Conservation (phyloP, 1,284 basidiomycete species). For the Golubevia pallescens region DNA sequence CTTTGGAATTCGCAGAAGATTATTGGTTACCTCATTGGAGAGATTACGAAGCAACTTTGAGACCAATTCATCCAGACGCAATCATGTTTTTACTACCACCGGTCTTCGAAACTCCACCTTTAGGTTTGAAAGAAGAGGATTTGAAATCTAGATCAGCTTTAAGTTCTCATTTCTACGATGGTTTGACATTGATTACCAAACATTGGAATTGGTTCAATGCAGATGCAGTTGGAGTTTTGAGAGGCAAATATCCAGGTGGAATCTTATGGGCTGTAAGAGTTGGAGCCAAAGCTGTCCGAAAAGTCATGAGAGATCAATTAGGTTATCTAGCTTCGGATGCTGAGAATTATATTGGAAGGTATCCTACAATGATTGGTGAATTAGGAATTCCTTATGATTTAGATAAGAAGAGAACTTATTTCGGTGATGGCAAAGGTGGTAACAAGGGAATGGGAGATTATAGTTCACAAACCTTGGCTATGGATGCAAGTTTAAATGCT, state of each 20-base stretch:
- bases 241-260: constrained; percentile 78
- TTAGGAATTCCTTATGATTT: constrained; percentile 93
- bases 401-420: constrained; percentile 80
- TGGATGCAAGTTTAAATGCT: constrained; percentile 90
- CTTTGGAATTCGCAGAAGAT: constrained; percentile 74
- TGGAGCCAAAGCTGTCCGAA: constrained; percentile 81
- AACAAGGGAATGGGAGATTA: constrained; percentile 70
- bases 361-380: constrained; percentile 92
- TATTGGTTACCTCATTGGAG: constrained; percentile 83
- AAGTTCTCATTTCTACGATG: constrained; percentile 93
- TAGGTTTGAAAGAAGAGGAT: constrained; percentile 69
- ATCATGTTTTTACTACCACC: constrained; percentile 92
- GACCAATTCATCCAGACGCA: constrained; percentile 78
- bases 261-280: constrained; percentile 70
- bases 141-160: constrained; percentile 78
- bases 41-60: constrained; percentile 73
- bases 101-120: constrained; percentile 79
- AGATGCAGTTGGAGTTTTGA: constrained; percentile 73
- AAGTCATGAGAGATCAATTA: constrained; percentile 82
- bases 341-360: constrained; percentile 71
- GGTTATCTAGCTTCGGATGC: constrained; percentile 78
- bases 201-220: constrained; percentile 87
- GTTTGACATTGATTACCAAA: constrained; percentile 71
- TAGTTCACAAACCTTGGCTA: constrained; percentile 77
- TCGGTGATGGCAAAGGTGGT: constrained; percentile 36